Evolutionary conservation across 1,284 basidiomycete species (phyloP).

Genomic region (Chondrostereum purpureum): DNA sequence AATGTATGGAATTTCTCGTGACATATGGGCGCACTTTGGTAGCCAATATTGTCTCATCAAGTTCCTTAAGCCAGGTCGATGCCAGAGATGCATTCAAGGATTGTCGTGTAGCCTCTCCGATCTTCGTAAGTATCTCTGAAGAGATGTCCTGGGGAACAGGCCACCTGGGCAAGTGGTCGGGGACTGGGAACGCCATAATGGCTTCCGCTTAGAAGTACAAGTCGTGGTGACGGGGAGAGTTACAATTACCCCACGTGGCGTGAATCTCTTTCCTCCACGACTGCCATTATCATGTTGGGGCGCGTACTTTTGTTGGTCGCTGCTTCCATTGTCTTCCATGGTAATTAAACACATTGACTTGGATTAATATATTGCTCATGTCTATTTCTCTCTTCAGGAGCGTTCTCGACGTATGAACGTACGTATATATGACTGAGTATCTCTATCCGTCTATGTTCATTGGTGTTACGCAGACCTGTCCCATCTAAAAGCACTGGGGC

Average conservation of each 20-base stretch:
- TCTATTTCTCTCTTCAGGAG: conserved; percentile 21
- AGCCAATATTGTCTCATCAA: conserved; percentile 57
- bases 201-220: too few species aligned
- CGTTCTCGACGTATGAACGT: conserved; percentile 59
- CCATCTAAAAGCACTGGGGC: conserved; percentile 65
- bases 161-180: conserved; percentile 58
- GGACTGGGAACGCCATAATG: conserved; percentile 65
- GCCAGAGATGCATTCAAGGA: conserved; percentile 54
- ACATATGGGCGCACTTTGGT: conserved; percentile 48
- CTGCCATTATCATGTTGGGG: conserved; percentile 33
- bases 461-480: conserved; percentile 51
- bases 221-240: conserved; percentile 2
- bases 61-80: conserved; percentile 61
- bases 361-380: conserved; percentile 1
- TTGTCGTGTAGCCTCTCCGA: conserved; percentile 53
- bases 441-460: neutral
- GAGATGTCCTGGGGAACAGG: conserved; percentile 54
- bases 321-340: conserved; percentile 42
- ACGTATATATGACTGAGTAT: too few species aligned
- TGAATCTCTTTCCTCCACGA: neutral
- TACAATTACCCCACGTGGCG: conserved; percentile 1
- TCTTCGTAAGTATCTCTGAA: conserved; percentile 58
- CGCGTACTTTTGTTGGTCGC: conserved; percentile 38
- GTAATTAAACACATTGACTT: conserved; percentile 27
- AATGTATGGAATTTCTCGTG: conserved; percentile 1